Percentiles rank a stretch among this genome's conserved stretches.
These are phyloP conservation scores for Verticillium zaregamsianum DNA, from an alignment of 2,329 filamentous ascomycete genomes.

Conservation along the genomic window DNA sequence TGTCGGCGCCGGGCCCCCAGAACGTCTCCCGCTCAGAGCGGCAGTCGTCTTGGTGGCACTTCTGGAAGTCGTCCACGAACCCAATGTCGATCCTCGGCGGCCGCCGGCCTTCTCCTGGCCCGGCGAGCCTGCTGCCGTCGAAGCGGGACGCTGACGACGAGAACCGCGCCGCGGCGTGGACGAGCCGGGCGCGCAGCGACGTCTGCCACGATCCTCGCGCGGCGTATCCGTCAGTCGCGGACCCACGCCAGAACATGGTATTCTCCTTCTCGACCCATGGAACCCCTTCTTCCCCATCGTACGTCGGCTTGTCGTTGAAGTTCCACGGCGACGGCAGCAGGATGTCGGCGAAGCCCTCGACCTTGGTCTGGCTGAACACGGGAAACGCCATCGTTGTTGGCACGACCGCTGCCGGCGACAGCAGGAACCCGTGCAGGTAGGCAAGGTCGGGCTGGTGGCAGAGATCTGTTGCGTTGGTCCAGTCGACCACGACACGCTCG, in stretches of 20 bases:
- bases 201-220: conserved; percentile 48
- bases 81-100: conserved; percentile 23
- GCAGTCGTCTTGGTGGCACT: conserved; percentile 43
- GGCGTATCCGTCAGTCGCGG: conserved; percentile 46
- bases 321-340: conserved; percentile 58
- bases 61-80: conserved; percentile 39
- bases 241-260: conserved; percentile 71
- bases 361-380: conserved; percentile 72
- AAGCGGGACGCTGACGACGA: conserved; percentile 24
- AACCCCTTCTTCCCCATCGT: conserved; percentile 32
- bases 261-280: conserved; percentile 55
- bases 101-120: background rate
- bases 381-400: conserved; percentile 64
- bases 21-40: conserved; percentile 24
- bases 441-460: conserved; percentile 76
- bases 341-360: conserved; percentile 70
- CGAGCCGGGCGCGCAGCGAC: conserved; percentile 56
- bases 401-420: conserved; percentile 58
- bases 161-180: conserved; percentile 49
- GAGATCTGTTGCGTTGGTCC: conserved; percentile 59
- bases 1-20: conserved; percentile 18
- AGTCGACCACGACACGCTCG: conserved; percentile 63
- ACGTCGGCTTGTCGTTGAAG: conserved; percentile 42
- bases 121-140: conserved; percentile 35
- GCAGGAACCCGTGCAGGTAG: conserved; percentile 69